phyloP scores from a whole-genome alignment of 176 grass and related monocot genomes.

The Eragrostis nindensis region DNA sequence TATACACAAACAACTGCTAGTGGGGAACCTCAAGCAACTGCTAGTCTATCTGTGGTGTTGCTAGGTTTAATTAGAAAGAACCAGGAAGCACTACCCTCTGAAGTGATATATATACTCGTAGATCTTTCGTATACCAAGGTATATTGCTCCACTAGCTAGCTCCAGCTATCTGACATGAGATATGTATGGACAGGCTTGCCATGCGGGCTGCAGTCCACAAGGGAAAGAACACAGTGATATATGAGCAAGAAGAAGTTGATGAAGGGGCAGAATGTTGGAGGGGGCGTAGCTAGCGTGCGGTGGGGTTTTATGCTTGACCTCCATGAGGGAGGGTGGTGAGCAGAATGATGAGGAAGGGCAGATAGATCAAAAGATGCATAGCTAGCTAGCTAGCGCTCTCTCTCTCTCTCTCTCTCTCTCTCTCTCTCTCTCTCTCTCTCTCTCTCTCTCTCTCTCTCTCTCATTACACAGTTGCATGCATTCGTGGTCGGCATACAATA shows the following conservation, averaged over 20 bases:
- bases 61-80: constrained; percentile 31
- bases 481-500: too few relatives aligned
- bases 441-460: too few relatives aligned
- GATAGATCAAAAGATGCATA: constrained; percentile 53
- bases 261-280: constrained; percentile 38
- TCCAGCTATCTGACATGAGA: not conserved
- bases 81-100: not conserved
- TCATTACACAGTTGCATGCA: too few relatives aligned
- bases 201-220: not conserved
- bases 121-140: too few relatives aligned
- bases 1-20: not conserved
- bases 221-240: constrained; percentile 16
- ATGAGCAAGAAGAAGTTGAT: constrained; percentile 15
- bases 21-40: not conserved
- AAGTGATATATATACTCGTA: not conserved
- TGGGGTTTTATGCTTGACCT: constrained; percentile 47
- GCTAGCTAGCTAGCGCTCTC: too few relatives aligned
- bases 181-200: not conserved
- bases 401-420: constrained; percentile 24
- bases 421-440: constrained; percentile 44
- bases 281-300: constrained; percentile 30
- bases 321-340: constrained; percentile 66
- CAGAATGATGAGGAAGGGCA: constrained; percentile 69
- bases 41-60: not conserved
- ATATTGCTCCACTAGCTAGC: not conserved